Evolutionary conservation across 495 filamentous ascomycete genomes (phyloP).

Genomic region (Articulospora tetracladia): DNA sequence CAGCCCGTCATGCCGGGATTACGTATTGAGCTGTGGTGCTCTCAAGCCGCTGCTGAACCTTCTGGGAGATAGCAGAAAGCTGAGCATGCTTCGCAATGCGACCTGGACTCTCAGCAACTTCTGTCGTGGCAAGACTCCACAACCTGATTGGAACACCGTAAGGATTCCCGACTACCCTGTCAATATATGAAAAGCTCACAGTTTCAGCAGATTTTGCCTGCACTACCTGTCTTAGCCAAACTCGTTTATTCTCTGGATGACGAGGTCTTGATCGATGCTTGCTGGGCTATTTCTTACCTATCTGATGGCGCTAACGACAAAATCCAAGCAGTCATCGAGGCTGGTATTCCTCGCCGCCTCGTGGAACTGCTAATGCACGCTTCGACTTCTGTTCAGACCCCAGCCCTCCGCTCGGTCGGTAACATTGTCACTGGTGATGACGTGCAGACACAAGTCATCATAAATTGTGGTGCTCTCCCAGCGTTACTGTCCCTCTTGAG

Average conservation of each 20-base stretch:
- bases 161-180: slow-evolving; percentile 31
- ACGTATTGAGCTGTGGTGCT: slow-evolving; percentile 84
- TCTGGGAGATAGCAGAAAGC: slow-evolving; percentile 94
- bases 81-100: slow-evolving; percentile 98
- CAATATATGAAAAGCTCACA: slow-evolving; percentile 13
- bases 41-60: slow-evolving; percentile 83
- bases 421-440: slow-evolving; percentile 99
- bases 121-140: slow-evolving; percentile 98
- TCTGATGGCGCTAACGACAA: slow-evolving; percentile 99
- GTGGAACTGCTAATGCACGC: slow-evolving; percentile 98
- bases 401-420: slow-evolving; percentile 92
- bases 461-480: slow-evolving; percentile 93
- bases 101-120: slow-evolving; percentile 99
- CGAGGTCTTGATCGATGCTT: slow-evolving; percentile 97
- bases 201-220: slow-evolving; percentile 79
- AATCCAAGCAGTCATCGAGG: slow-evolving; percentile 99
- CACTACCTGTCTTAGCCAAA: slow-evolving; percentile 94
- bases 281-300: slow-evolving; percentile 99
- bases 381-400: slow-evolving; percentile 98
- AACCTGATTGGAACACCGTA: slow-evolving; percentile 97
- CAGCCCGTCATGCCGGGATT: slow-evolving; percentile 95
- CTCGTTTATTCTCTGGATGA: slow-evolving; percentile 98
- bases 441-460: slow-evolving; percentile 98
- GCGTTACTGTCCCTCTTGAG: slow-evolving; percentile 88
- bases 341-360: slow-evolving; percentile 92